A percentile compares a stretch with the other conserved stretches of the same genome.
Evolutionary conservation across 441 rosid species (phyloP).

Genomic region (Omphalea diandra): DNA sequence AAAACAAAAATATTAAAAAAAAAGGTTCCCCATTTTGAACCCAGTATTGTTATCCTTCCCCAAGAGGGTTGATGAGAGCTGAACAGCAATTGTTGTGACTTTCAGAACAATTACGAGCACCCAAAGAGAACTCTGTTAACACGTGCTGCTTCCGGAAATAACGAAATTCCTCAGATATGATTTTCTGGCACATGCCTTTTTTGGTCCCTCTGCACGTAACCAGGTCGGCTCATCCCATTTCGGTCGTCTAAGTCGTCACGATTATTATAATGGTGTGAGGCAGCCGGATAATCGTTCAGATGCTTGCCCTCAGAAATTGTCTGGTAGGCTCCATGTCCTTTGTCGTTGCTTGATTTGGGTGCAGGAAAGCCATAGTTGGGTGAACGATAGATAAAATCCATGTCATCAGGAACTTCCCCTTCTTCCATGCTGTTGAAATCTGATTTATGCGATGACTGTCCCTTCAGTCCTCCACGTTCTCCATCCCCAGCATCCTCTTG

Average conservation of each 20-base stretch:
- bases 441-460: constrained; percentile 18
- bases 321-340: constrained; percentile 36
- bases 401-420: constrained; percentile 41
- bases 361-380: constrained; percentile 25
- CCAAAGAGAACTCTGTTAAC: neutral
- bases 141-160: neutral
- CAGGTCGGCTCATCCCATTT: constrained; percentile 26
- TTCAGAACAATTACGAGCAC: neutral
- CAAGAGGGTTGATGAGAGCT: neutral
- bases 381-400: no score
- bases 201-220: constrained; percentile 37
- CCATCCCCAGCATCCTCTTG: constrained; percentile 32
- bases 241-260: constrained; percentile 34
- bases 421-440: constrained; percentile 38
- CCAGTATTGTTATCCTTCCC: neutral
- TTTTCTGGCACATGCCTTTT: constrained; percentile 37
- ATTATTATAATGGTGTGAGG: constrained; percentile 23
- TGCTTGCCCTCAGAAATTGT: constrained; percentile 34
- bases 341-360: constrained; percentile 36
- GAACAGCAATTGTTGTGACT: neutral
- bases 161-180: constrained; percentile 20
- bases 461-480: constrained; percentile 23
- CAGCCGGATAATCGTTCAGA: constrained; percentile 26
- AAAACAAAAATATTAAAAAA: no score
- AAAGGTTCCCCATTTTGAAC: neutral